Base-by-base conservation (phyloP, 1,284 basidiomycete species). In the Trametes sp. region DNA sequence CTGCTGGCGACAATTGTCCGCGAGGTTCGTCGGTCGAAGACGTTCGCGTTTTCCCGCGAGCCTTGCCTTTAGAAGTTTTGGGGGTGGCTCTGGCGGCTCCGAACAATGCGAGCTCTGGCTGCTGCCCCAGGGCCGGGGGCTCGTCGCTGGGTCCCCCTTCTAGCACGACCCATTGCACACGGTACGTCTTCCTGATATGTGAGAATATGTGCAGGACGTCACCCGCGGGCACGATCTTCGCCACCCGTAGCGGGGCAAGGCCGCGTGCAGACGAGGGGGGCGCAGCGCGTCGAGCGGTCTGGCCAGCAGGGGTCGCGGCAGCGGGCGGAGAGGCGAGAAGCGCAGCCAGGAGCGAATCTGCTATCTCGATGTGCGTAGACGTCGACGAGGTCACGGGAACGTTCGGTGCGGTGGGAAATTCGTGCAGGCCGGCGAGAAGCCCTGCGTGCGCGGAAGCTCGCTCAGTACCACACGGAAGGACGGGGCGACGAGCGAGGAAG, bases 161-260 rank as follows among this genome's bases (percentile, higher is more conserved):
- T 45, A 92, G 69, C 29, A 89, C 64, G 44, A 90, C 84, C 88
- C 89, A 90, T 64, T 89, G 84, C 38, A 91, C 84, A 68, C 92
- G 87, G 77, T 97, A 98, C 10, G 92, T 95, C 80, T 97, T 94
- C 70, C 84, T 87, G 73, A 98, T 93, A 75, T 98, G 96, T 2
- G 92, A 94, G 78, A 98, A 98, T 56, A 95, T 81, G 72, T 98
- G 96, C 1, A 88, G 69, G 35, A 97, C 87, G 61, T 90, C 86
- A 19, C 89, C 88, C 23, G 79, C 84, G 19, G 81, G 77, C 59
- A 79, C 78, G 54, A 88, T 79, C 57, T 81, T 77, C 41, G 76
- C 73, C 38, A 90, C 81, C 31, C 72, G 76, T 53, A 81, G 61
- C 41, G 59, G 54, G 8, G 38, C 60, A 3, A 45, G 52, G 24